Conservation (phyloP, 306 rosid species). For the Cicer pinnatifidum region DNA sequence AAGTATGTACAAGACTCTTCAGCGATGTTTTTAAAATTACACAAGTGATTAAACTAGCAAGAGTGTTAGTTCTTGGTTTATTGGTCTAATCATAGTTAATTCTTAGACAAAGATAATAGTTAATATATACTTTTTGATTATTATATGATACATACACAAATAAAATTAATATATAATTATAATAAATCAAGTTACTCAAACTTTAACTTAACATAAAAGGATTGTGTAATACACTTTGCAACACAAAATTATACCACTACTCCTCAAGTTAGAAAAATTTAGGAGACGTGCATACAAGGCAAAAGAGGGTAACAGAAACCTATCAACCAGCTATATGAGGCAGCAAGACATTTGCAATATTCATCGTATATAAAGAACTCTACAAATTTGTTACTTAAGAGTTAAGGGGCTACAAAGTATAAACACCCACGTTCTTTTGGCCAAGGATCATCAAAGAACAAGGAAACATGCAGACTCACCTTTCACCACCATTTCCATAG, state of each 20-base stretch:
- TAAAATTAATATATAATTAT: too few relatives aligned
- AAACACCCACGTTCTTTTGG: conserved; percentile 27
- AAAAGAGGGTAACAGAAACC: conserved; percentile 6
- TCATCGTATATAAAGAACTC: conserved; percentile 23
- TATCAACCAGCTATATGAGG: conserved; percentile 33
- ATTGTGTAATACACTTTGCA: background rate
- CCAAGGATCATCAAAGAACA: conserved; percentile 41
- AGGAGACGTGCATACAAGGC: background rate
- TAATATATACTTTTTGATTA: too few relatives aligned
- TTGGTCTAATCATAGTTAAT: background rate
- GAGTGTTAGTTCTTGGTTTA: background rate
- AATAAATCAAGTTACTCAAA: background rate
- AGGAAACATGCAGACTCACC: conserved; percentile 53
- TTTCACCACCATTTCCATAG: conserved; percentile 89
- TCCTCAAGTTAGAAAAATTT: background rate
- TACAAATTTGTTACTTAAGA: conserved; percentile 15
- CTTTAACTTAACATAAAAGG: background rate
- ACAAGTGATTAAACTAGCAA: background rate
- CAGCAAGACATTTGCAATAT: conserved; percentile 16
- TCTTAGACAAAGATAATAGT: too few relatives aligned
- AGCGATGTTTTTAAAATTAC: background rate
- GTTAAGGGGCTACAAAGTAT: conserved; percentile 29
- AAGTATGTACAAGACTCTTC: background rate
- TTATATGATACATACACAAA: too few relatives aligned
- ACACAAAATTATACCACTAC: background rate